These are phyloP conservation scores for Fusarium transvaalense DNA, from an alignment of 2,329 filamentous ascomycete species.

Conservation along the genomic window DNA sequence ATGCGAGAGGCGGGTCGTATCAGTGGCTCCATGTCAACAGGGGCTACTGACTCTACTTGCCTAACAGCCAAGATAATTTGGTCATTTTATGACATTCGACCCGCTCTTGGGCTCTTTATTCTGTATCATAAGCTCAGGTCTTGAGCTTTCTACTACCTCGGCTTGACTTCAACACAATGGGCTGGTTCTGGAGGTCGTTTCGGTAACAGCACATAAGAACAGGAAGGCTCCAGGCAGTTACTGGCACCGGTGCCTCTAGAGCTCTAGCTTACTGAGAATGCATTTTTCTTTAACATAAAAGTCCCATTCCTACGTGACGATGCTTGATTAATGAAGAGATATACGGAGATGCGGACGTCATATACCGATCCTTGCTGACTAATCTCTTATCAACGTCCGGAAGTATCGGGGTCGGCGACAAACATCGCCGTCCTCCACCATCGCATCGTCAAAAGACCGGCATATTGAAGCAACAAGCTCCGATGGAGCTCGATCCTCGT, in stretches of 20 bases:
- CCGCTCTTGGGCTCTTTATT: no score
- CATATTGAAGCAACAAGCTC: slow-evolving; percentile 30
- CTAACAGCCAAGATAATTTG: no score
- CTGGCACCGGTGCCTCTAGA: not conserved
- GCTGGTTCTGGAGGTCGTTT: not conserved
- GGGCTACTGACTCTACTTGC: no score
- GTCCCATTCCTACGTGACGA: no score
- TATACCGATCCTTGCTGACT: slow-evolving; percentile 42
- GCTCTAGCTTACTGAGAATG: not conserved
- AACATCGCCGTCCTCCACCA: slow-evolving; percentile 47
- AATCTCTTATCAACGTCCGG: slow-evolving; percentile 13
- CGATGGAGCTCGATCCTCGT: slow-evolving; percentile 54
- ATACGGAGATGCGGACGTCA: slow-evolving; percentile 17
- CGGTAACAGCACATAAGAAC: not conserved
- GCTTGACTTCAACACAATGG: no score
- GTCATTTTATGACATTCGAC: no score
- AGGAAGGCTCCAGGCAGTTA: not conserved
- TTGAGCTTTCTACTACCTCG: no score
- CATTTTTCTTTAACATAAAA: not conserved
- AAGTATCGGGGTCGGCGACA: slow-evolving; percentile 51
- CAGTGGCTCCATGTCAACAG: no score
- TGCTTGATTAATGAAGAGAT: not conserved
- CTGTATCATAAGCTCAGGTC: no score
- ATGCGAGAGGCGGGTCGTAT: no score
- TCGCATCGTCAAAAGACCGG: slow-evolving; percentile 33